Percentiles rank a stretch among this genome's conserved stretches.
Evolutionary conservation across 805 yeast genomes (phyloP).

Genomic region (Wickerhamiella sergipiensis): DNA sequence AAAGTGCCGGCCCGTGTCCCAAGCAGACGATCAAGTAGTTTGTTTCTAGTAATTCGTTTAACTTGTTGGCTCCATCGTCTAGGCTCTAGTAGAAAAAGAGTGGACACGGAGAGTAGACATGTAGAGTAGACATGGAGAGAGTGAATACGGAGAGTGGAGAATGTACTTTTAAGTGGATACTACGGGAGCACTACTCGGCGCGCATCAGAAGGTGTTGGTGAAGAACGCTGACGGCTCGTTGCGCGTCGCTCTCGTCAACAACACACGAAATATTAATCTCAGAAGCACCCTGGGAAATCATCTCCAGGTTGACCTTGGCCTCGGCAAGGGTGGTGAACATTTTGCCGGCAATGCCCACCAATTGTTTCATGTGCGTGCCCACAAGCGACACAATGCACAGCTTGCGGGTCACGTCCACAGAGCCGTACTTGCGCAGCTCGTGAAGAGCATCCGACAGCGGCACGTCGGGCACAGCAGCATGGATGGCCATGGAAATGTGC

Average conservation of each 20-base stretch:
- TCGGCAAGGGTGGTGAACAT: slow-evolving; percentile 92
- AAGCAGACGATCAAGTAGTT: slow-evolving; percentile 82
- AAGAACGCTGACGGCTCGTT: slow-evolving; percentile 73
- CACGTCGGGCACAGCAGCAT: slow-evolving; percentile 45
- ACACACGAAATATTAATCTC: slow-evolving; percentile 96
- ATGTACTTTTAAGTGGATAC: no score
- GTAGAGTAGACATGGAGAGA: no score
- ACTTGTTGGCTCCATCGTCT: no score
- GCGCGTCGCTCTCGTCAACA: slow-evolving; percentile 66
- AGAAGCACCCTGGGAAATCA: slow-evolving; percentile 97
- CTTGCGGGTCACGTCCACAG: slow-evolving; percentile 75
- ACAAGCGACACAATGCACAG: slow-evolving; percentile 89
- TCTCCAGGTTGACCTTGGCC: slow-evolving; percentile 84
- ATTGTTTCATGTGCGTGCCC: slow-evolving; percentile 94
- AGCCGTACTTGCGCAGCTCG: slow-evolving; percentile 69
- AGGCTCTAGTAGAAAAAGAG: no score
- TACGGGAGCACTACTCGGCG: no score
- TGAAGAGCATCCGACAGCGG: slow-evolving; percentile 58
- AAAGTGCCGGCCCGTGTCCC: slow-evolving; percentile 80
- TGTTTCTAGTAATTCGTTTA: slow-evolving; percentile 36
- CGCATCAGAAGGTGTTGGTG: slow-evolving; percentile 54
- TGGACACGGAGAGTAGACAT: no score
- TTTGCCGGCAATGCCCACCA: slow-evolving; percentile 92
- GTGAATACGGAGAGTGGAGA: no score
- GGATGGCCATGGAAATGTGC: slow-evolving; percentile 95